These are phyloP conservation scores for Panicum virgatum DNA, from an alignment of 202 grass and related monocot genomes.

Conservation along the genomic window DNA sequence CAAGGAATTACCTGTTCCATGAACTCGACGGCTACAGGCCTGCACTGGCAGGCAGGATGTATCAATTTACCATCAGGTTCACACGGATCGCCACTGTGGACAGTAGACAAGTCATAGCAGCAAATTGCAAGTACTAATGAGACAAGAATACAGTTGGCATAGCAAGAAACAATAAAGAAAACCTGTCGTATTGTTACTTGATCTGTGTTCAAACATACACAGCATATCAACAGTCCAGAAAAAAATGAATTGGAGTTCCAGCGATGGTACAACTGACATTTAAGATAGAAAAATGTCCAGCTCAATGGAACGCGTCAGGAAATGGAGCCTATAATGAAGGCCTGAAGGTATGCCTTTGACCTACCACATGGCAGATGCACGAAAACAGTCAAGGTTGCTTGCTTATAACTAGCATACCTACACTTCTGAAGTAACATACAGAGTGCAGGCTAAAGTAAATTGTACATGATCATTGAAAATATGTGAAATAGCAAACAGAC, in stretches of 20 bases:
- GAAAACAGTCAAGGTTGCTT: conserved; percentile 31
- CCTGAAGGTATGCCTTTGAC: background rate
- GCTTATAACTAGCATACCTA: background rate
- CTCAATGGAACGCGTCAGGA: background rate
- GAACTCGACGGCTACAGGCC: background rate
- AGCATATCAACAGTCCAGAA: background rate
- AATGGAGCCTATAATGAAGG: background rate
- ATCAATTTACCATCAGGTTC: conserved; percentile 6
- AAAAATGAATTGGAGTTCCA: background rate
- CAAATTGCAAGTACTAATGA: background rate
- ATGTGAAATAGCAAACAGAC: conserved; percentile 8
- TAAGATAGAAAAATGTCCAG: conserved; percentile 17
- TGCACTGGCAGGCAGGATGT: conserved; percentile 16
- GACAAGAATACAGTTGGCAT: background rate
- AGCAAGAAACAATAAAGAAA: background rate
- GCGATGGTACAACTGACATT: background rate
- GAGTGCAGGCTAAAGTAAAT: conserved; percentile 22
- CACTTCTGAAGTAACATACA: conserved; percentile 30
- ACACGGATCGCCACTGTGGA: conserved; percentile 23
- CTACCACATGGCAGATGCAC: background rate
- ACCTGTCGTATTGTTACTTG: background rate
- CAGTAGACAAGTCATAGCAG: background rate
- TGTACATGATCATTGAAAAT: conserved; percentile 8
- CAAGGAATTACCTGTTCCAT: background rate
- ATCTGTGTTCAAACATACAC: background rate